phyloP scores from a whole-genome alignment of 192 early-diverging fungal species.

The Entrophospora sp. region DNA sequence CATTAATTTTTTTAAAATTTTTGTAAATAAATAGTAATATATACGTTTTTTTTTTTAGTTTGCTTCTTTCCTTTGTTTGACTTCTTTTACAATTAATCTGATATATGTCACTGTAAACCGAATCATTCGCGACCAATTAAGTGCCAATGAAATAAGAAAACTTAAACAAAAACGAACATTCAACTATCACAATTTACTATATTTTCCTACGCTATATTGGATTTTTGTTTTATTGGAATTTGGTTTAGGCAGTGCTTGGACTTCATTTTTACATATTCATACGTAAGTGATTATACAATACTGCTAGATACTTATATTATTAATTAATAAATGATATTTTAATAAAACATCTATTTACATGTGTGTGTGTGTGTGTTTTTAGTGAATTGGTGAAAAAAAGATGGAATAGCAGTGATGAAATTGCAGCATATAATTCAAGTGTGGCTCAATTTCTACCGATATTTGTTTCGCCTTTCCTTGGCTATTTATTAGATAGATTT shows the following conservation, averaged over 20 bases:
- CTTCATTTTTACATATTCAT: conserved; percentile 58
- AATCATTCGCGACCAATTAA: conserved; percentile 13
- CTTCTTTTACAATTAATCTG: conserved; percentile 51
- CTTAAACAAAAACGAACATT: conserved; percentile 48
- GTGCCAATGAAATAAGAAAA: background rate
- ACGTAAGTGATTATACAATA: conserved; percentile 27
- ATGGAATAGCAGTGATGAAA: conserved; percentile 38
- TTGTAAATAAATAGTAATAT: conserved; percentile 30
- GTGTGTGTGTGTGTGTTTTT: background rate
- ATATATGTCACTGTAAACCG: conserved; percentile 45
- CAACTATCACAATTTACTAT: conserved; percentile 41
- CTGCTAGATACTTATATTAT: too few relatives aligned
- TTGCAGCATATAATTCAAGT: conserved; percentile 50
- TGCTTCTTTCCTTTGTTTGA: conserved; percentile 45
- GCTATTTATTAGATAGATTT: conserved; percentile 46
- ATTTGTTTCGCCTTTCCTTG: conserved; percentile 51
- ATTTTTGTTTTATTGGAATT: conserved; percentile 49
- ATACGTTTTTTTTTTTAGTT: conserved; percentile 40
- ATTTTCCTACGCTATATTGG: conserved; percentile 55
- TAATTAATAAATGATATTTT: background rate
- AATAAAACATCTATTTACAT: background rate
- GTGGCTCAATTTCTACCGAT: conserved; percentile 58
- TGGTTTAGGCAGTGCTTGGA: conserved; percentile 53
- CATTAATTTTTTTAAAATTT: background rate
- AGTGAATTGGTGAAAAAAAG: conserved; percentile 55